Evolutionary conservation across 176 grass and related monocot species (phyloP).

Genomic region (Lolium multiflorum): DNA sequence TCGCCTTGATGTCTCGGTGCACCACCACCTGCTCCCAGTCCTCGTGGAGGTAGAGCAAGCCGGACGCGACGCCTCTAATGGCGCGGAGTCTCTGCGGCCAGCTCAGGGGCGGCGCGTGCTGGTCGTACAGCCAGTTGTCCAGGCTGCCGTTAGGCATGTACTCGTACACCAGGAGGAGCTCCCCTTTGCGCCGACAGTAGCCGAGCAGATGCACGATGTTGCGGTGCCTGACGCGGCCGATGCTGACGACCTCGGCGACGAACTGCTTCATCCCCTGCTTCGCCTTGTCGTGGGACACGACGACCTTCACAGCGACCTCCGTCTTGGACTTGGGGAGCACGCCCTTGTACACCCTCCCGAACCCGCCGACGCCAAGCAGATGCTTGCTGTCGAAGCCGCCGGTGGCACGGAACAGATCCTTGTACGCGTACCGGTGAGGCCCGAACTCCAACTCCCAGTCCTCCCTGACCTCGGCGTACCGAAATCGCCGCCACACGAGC

Average conservation of each 20-base stretch:
- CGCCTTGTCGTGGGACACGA: conserved; percentile 37
- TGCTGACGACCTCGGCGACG: conserved; percentile 54
- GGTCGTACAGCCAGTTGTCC: conserved; percentile 52
- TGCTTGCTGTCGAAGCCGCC: conserved; percentile 34
- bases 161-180: conserved; percentile 59
- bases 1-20: too few species aligned
- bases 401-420: conserved; percentile 62
- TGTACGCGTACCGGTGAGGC: conserved; percentile 72
- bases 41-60: conserved; percentile 59
- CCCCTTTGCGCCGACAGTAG: conserved; percentile 52
- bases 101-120: conserved; percentile 30
- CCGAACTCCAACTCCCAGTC: conserved; percentile 83
- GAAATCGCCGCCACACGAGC: too few species aligned
- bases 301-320: conserved; percentile 32
- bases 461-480: conserved; percentile 55
- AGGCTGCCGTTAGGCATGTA: conserved; percentile 69
- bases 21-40: conserved; percentile 61
- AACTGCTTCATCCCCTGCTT: conserved; percentile 56
- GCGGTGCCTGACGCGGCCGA: conserved; percentile 56
- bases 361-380: conserved; percentile 54
- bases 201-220: conserved; percentile 65
- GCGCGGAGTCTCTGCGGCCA: conserved; percentile 49
- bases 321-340: conserved; percentile 36
- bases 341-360: conserved; percentile 58
- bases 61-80: conserved; percentile 43